phyloP scores from a whole-genome alignment of 2,329 filamentous ascomycete genomes.

The Dendrostoma leiphaemia region DNA sequence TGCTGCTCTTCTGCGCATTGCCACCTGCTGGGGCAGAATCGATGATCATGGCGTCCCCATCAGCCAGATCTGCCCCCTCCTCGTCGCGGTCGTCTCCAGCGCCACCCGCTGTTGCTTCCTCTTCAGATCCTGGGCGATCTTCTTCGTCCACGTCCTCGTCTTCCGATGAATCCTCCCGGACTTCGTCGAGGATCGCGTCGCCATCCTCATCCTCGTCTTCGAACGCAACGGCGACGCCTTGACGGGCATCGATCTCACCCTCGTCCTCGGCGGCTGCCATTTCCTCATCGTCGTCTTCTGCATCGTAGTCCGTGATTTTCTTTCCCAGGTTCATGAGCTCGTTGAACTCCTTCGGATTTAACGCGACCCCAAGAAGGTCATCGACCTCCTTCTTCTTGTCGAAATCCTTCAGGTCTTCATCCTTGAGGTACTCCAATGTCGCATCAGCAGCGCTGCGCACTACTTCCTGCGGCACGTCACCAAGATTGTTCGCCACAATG shows the following conservation, averaged over 20 bases:
- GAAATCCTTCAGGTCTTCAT: slow-evolving; percentile 92
- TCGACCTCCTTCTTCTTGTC: slow-evolving; percentile 99
- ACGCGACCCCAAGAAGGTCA: slow-evolving; percentile 79
- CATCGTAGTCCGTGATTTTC: slow-evolving; percentile 98
- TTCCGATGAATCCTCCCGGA: slow-evolving; percentile 83
- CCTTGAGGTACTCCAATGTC: slow-evolving; percentile 86
- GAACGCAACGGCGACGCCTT: slow-evolving; percentile 97
- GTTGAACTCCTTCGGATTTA: slow-evolving; percentile 91
- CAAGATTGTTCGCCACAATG: slow-evolving; percentile 81
- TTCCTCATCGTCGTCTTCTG: slow-evolving; percentile 91
- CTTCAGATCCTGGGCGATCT: slow-evolving; percentile 54
- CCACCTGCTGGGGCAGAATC: slow-evolving; percentile 60
- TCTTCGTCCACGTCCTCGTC: slow-evolving; percentile 63
- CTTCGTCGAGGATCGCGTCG: slow-evolving; percentile 74
- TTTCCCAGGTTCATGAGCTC: slow-evolving; percentile 95
- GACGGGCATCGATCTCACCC: slow-evolving; percentile 84
- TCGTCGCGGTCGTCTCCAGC: slow-evolving; percentile 46
- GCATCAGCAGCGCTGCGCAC: slow-evolving; percentile 93
- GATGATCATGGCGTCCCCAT: slow-evolving; percentile 78
- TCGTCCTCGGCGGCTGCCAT: slow-evolving; percentile 69
- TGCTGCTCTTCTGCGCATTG: slow-evolving; percentile 43
- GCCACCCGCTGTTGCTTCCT: slow-evolving; percentile 49
- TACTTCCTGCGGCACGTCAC: slow-evolving; percentile 89
- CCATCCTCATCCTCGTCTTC: slow-evolving; percentile 87
- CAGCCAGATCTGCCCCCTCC: slow-evolving; percentile 49